Conservation (phyloP, 441 rosid species). For the Pelargonium australe region DNA sequence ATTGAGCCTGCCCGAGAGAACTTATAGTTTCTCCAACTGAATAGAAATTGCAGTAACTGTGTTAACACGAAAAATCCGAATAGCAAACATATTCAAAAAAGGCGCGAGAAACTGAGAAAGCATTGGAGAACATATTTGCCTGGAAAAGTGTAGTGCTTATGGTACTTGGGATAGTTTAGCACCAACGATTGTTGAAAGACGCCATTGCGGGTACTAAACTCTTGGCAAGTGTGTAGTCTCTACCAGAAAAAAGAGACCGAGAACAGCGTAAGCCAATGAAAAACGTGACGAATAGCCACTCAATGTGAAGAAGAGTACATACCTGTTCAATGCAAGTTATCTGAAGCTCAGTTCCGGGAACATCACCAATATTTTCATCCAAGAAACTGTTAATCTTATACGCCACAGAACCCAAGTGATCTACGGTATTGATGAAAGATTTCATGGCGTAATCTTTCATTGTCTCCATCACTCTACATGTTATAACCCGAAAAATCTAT, state of each 20-base stretch:
- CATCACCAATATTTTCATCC: conserved; percentile 45
- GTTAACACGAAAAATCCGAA: neutral
- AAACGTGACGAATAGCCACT: neutral
- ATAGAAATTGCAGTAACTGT: conserved; percentile 1
- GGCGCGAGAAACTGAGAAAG: neutral
- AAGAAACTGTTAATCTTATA: conserved; percentile 54
- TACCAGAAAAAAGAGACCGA: conserved; percentile 18
- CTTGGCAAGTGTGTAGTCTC: conserved; percentile 57
- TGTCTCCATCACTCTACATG: conserved; percentile 51
- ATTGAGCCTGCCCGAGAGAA: conserved; percentile 19
- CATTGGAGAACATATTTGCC: conserved; percentile 35
- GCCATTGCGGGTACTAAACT: conserved; percentile 43
- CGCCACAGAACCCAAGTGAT: conserved; percentile 87
- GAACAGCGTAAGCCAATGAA: neutral
- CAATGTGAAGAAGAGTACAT: neutral
- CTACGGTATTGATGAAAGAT: conserved; percentile 74
- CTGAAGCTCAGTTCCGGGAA: conserved; percentile 45
- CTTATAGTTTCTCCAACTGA: conserved; percentile 31
- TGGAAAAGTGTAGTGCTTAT: conserved; percentile 63
- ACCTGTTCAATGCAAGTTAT: conserved; percentile 70
- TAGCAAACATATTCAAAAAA: no score
- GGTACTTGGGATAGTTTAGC: conserved; percentile 42
- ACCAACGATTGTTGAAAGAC: conserved; percentile 44
- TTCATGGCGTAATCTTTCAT: conserved; percentile 63
- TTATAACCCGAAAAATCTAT: neutral